Percentiles rank a stretch among this genome's conserved stretches.
Evolutionary conservation across 441 rosid genomes (phyloP).

Genomic region (Corymbia citriodora): DNA sequence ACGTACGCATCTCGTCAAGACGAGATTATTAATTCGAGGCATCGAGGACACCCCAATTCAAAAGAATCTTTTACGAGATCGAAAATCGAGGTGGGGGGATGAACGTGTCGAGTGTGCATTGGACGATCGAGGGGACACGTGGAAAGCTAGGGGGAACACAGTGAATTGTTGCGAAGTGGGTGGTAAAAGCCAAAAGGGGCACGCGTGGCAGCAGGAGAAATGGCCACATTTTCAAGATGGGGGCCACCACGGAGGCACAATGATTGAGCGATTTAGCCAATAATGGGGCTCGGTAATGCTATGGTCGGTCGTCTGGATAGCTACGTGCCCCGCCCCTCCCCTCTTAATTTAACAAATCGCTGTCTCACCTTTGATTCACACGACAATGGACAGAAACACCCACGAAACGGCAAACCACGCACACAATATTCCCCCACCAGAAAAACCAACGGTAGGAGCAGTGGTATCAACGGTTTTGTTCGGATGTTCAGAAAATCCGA

Average conservation of each 20-base stretch:
- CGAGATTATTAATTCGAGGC: neutral
- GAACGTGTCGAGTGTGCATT: neutral
- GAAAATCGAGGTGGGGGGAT: rapidly evolving
- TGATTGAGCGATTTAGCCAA: neutral
- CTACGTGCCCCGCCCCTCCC: neutral
- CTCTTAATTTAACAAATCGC: neutral
- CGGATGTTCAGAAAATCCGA: neutral
- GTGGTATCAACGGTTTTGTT: neutral
- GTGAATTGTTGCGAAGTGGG: rapidly evolving
- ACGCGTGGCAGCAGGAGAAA: neutral
- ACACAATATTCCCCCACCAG: neutral
- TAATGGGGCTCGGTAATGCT: rapidly evolving
- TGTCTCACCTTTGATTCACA: neutral
- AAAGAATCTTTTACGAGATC: neutral
- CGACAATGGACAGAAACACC: neutral
- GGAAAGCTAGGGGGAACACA: neutral
- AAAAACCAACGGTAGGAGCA: neutral
- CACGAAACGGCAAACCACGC: neutral
- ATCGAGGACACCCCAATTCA: too few species aligned
- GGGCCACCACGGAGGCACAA: neutral
- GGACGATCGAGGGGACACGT: neutral
- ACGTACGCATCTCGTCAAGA: neutral
- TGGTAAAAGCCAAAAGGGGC: neutral
- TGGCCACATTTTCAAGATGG: neutral
- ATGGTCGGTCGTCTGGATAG: neutral